A percentile compares a stretch with the other conserved stretches of the same genome.
These are phyloP conservation scores for Babesia bigemina DNA, from an alignment of 169 alveolate species.

Conservation along the genomic window DNA sequence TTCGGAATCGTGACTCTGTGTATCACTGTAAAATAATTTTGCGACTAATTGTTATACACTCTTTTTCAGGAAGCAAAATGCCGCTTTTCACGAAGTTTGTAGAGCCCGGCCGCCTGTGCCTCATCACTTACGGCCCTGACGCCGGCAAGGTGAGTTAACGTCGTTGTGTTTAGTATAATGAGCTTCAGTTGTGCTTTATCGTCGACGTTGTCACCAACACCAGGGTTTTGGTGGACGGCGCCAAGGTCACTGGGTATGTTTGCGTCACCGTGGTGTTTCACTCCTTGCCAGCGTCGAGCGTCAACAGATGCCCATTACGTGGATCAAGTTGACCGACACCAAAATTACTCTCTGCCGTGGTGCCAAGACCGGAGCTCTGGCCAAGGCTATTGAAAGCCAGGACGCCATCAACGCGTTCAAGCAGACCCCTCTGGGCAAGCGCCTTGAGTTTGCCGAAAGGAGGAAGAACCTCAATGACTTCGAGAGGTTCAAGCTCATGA, in stretches of 20 bases:
- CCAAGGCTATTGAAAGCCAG: slow-evolving; percentile 77
- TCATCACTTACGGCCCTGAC: slow-evolving; percentile 90
- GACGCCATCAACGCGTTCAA: slow-evolving; percentile 79
- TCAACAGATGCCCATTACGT: slow-evolving; percentile 86
- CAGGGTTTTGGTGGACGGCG: slow-evolving; percentile 90
- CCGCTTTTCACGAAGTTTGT: slow-evolving; percentile 88
- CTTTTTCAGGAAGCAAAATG: slow-evolving; percentile 42
- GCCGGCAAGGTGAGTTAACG: slow-evolving; percentile 87
- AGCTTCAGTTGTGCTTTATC: slow-evolving; percentile 83
- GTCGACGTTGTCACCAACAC: slow-evolving; percentile 87
- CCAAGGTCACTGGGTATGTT: slow-evolving; percentile 81
- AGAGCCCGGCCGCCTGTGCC: slow-evolving; percentile 91
- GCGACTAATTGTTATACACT: not conserved
- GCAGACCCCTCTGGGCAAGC: slow-evolving; percentile 82
- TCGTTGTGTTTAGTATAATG: not conserved
- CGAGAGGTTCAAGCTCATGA: slow-evolving; percentile 84
- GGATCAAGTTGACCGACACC: slow-evolving; percentile 86
- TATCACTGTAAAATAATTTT: not conserved
- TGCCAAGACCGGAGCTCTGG: slow-evolving; percentile 83
- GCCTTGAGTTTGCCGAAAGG: slow-evolving; percentile 73
- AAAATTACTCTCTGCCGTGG: slow-evolving; percentile 87
- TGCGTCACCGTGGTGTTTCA: not conserved
- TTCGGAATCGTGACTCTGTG: no score
- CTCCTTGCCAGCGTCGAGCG: slow-evolving; percentile 76
- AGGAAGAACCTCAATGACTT: slow-evolving; percentile 84